These are phyloP conservation scores for Fusarium virguliforme DNA, from an alignment of 2,329 filamentous ascomycete genomes.

Conservation along the genomic window DNA sequence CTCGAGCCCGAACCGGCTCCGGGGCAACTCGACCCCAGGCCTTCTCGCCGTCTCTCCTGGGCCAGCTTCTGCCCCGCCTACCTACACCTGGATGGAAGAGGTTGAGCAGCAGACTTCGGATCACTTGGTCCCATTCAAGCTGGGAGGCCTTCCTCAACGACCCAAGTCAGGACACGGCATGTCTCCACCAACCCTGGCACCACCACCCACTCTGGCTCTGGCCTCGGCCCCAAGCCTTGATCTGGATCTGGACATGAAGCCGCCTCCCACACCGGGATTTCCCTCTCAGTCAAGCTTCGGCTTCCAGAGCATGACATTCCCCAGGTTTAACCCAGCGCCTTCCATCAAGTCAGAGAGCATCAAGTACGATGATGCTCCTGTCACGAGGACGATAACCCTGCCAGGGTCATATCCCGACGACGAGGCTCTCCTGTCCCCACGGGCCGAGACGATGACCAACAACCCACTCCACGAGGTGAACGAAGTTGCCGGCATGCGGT, in stretches of 20 bases:
- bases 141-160: constrained; percentile 53
- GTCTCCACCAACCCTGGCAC: constrained; percentile 26
- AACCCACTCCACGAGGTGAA: constrained; percentile 72
- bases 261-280: constrained; percentile 65
- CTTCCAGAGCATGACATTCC: constrained; percentile 59
- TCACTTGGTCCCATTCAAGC: constrained; percentile 40
- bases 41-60: constrained; percentile 71
- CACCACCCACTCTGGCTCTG: constrained; percentile 32
- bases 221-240: constrained; percentile 28
- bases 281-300: constrained; percentile 59
- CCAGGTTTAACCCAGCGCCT: constrained; percentile 45
- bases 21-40: constrained; percentile 70
- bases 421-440: constrained; percentile 78
- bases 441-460: constrained; percentile 80
- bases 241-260: constrained; percentile 54
- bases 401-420: constrained; percentile 59
- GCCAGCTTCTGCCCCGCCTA: constrained; percentile 78
- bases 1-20: constrained; percentile 62
- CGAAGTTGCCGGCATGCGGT: constrained; percentile 65
- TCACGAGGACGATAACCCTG: constrained; percentile 58
- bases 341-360: constrained; percentile 9
- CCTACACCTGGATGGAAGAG: constrained; percentile 70
- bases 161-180: constrained; percentile 56
- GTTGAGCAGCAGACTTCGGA: constrained; percentile 59
- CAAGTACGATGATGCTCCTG: constrained; percentile 40